These are phyloP conservation scores for Solanum tarijense DNA, from an alignment of 257 asterid genomes.

Conservation along the genomic window DNA sequence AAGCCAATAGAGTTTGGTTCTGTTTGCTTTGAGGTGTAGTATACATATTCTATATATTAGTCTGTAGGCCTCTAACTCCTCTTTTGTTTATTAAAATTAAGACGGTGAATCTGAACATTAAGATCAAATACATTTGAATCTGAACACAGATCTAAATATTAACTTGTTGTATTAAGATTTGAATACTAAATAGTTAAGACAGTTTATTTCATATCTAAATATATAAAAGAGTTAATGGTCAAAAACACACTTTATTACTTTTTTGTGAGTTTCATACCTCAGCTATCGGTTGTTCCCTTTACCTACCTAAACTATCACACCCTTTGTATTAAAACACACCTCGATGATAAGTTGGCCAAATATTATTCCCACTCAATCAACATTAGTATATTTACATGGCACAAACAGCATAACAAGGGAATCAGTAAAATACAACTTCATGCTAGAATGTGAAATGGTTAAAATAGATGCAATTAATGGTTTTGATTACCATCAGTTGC, in stretches of 20 bases:
- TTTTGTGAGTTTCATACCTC: not conserved
- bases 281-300: not conserved
- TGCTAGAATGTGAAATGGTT: not conserved
- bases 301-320: not conserved
- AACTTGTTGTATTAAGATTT: not conserved
- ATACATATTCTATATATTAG: not conserved
- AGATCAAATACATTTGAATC: not conserved
- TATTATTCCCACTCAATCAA: not conserved
- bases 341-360: not conserved
- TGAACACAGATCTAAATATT: not conserved
- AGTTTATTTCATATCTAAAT: too few relatives aligned
- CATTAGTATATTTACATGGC: not conserved
- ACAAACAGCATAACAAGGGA: not conserved
- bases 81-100: not conserved
- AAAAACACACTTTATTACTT: not conserved
- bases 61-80: not conserved
- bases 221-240: not conserved
- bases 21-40: not conserved
- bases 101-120: not conserved
- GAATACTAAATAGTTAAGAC: not conserved
- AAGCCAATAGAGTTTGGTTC: not conserved
- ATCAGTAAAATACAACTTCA: not conserved
- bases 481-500: not conserved
- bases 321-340: not conserved
- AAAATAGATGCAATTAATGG: not conserved